Base-by-base conservation (phyloP, 2,329 filamentous ascomycete genomes). In the Thielaviopsis euricoi region DNA sequence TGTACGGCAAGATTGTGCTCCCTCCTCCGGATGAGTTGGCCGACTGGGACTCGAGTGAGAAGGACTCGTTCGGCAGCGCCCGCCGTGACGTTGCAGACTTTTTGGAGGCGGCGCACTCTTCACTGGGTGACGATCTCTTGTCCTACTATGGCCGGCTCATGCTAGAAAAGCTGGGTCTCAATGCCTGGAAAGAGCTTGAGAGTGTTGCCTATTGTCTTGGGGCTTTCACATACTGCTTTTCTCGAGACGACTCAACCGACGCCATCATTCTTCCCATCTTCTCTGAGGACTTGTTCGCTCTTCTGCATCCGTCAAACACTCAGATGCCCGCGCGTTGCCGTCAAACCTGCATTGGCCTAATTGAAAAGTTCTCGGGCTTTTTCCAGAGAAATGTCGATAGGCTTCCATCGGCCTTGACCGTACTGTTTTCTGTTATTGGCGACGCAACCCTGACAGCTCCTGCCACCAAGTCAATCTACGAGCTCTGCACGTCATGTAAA, bases 71-170 rank as follows among this genome's bases (percentile, higher is more conserved):
- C 68, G 74, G 77, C 55, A 82, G 86, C 59, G 87, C 87, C 53
- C 78, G 88, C 29, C 83, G 86, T 63, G 88, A 94, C 64, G 82
- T 90, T n/a, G 77, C 80, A 55, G 87, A 94, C 66, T 76, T 93
- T 55, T 73, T 93, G 26, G 81, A 89, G 63, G 82, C 85, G 1
- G 79, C 84, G 2, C 90, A 83, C 63, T 75, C 82, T 2, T 69
- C 85, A 17, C 75, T 78, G 49, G 81, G 80, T 0, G 71, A 76
- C 23, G 69, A 74, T 40, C 68, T 86, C 12, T 72, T 86, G 48
- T 71, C 74, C 1, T 74, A 75, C 7, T 84, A 86, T 62, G 75
- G 75, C 48, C 72, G 78, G 51, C 65, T 80, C n/a, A 73, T 78
- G 21, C 68, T 80, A 33, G 72, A 74, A 43, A 57, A 60, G 19